Evolutionary conservation across 2,329 filamentous ascomycete species (phyloP), one percentile per base, ranked within the genome.

Genomic region (Byssochlamys sp.): DNA sequence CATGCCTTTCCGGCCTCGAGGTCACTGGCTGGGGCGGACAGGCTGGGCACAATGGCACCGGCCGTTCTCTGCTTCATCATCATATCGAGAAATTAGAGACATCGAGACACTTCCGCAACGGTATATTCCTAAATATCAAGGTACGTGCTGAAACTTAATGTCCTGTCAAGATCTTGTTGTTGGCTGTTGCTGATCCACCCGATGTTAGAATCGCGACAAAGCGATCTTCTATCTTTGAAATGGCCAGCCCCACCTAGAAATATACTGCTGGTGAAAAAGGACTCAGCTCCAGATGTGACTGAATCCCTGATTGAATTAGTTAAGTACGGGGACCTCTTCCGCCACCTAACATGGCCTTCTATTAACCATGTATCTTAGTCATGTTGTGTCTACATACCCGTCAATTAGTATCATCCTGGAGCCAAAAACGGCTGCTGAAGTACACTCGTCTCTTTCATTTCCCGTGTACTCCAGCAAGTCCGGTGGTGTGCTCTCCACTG

Each of bases 401-500:
- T 83, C 83, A 55, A 83, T 91, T 61, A 88, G 90, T 66, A 80
- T 97, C 53, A 83, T 97, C 10, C 85, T 97, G 63, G 94, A 97
- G 73, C 85, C 82, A 2, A 80, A 84, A 53, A 84, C 91, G 14
- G 91, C 92, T 2, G 71, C 81, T 4, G 80, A 86, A 59, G 77
- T 96, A 31, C 89, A 95, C 70, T 78, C 84, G 2, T 77, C 78
- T 1, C 78, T 97, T 4, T 73, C 84, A 3, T 91, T 91, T 62
- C 88, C 91, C 4, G 81, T 95, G 48, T 91, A 90, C 68, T 72
- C 78, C 3, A 68, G 78, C 62, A 66, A 72, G 1, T 58, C 66
- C 31, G 71, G 63, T 50, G 65, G 63, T 56, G 65, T 63, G 53
- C 54, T 60, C 6, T 62, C 67, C 65, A 73, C 77, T 31, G 78